Conservation (phyloP, 2,329 filamentous ascomycete species). For the Fusarium liriodendri region DNA sequence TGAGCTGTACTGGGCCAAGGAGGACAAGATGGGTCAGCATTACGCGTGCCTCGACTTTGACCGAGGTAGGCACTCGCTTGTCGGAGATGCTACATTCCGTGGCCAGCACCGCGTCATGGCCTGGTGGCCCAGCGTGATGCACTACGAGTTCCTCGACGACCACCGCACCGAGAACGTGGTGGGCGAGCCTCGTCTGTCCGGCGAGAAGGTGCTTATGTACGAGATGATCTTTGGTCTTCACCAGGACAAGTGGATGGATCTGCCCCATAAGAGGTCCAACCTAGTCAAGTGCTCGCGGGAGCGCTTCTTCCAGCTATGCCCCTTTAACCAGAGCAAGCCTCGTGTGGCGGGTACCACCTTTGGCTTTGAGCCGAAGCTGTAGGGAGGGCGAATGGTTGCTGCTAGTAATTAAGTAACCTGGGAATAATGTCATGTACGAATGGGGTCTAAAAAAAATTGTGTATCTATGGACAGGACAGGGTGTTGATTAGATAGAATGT, state of each 20-base stretch:
- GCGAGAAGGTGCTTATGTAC: conserved; percentile 76
- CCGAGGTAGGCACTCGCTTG: conserved; percentile 68
- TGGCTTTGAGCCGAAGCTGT: conserved; percentile 61
- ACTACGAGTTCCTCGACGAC: conserved; percentile 72
- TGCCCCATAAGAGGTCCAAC: conserved; percentile 78
- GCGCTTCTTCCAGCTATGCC: conserved; percentile 76
- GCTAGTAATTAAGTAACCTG: background rate
- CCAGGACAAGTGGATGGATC: conserved; percentile 77
- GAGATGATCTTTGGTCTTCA: conserved; percentile 80
- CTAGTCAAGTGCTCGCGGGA: conserved; percentile 73
- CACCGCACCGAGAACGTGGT: conserved; percentile 66
- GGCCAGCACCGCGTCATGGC: conserved; percentile 69
- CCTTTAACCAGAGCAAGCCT: conserved; percentile 65
- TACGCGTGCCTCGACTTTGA: conserved; percentile 67
- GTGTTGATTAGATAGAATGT: background rate
- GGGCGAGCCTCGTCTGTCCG: conserved; percentile 79
- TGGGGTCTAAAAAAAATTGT: background rate
- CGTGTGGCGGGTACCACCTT: conserved; percentile 64
- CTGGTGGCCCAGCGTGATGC: conserved; percentile 71
- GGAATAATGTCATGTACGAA: background rate
- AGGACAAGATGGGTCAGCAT: conserved; percentile 68
- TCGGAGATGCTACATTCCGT: conserved; percentile 68
- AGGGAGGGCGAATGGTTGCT: background rate
- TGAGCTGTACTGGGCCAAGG: conserved; percentile 69
- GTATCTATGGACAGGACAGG: background rate